phyloP scores from a whole-genome alignment of 495 filamentous ascomycete genomes.

The Cairneyella variabilis region DNA sequence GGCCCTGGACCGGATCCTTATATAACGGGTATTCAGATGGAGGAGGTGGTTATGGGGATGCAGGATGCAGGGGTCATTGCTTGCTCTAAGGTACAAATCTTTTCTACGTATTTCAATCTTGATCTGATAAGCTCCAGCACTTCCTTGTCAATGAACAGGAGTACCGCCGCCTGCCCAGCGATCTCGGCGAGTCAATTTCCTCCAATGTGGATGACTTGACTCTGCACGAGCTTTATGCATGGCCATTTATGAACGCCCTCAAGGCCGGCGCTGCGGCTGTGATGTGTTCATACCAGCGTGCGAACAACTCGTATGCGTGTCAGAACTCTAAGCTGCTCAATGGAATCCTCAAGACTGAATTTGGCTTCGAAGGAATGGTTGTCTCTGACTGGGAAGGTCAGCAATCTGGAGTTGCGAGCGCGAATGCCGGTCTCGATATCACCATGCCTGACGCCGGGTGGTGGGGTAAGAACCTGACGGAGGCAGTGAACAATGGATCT shows the following conservation, averaged over 20 bases:
- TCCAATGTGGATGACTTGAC: slow-evolving; percentile 64
- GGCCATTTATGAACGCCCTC: slow-evolving; percentile 64
- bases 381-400: slow-evolving; percentile 62
- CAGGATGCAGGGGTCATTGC: slow-evolving; percentile 50
- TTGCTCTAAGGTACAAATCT: slow-evolving; percentile 30
- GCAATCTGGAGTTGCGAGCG: slow-evolving; percentile 66
- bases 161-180: background rate
- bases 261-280: slow-evolving; percentile 55
- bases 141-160: slow-evolving; percentile 58
- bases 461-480: slow-evolving; percentile 32
- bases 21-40: slow-evolving; percentile 36
- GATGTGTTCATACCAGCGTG: slow-evolving; percentile 67
- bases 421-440: slow-evolving; percentile 69
- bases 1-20: slow-evolving; percentile 30
- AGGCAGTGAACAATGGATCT: slow-evolving; percentile 44
- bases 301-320: slow-evolving; percentile 63
- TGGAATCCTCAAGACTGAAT: slow-evolving; percentile 59
- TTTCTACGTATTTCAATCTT: background rate
- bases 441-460: slow-evolving; percentile 64
- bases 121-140: slow-evolving; percentile 34
- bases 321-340: slow-evolving; percentile 58
- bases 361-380: slow-evolving; percentile 65
- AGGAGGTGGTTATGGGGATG: slow-evolving; percentile 41
- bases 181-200: slow-evolving; percentile 44
- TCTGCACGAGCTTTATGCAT: slow-evolving; percentile 68